phyloP scores from a whole-genome alignment of 2,329 filamentous ascomycete genomes.

The Teratosphaeria viscida region DNA sequence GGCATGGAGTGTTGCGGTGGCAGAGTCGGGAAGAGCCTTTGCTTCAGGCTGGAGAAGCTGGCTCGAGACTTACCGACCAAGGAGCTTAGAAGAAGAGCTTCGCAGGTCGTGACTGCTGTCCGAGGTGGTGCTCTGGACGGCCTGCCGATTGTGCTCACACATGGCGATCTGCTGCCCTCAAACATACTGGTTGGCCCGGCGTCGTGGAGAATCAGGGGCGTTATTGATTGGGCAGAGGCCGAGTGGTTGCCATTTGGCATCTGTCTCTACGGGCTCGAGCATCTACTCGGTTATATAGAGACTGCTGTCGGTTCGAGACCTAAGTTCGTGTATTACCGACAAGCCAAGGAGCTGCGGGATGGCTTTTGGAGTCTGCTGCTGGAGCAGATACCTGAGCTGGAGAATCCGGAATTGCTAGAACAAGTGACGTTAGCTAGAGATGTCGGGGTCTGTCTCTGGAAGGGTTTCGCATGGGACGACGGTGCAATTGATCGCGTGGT shows the following conservation, averaged over 20 bases:
- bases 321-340: conserved; percentile 34
- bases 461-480: conserved; percentile 44
- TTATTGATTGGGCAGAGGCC: conserved; percentile 57
- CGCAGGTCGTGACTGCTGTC: background rate
- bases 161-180: conserved; percentile 49
- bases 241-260: conserved; percentile 51
- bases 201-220: conserved; percentile 38
- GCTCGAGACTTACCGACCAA: conserved; percentile 3
- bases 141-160: conserved; percentile 48
- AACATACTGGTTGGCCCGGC: conserved; percentile 46
- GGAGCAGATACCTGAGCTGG: conserved; percentile 27
- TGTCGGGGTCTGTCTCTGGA: conserved; percentile 52
- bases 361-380: conserved; percentile 42
- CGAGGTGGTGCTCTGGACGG: conserved; percentile 11
- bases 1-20: conserved; percentile 1
- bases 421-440: conserved; percentile 37
- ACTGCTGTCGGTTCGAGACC: background rate
- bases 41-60: conserved; percentile 1
- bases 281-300: conserved; percentile 43
- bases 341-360: conserved; percentile 33
- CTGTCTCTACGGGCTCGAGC: conserved; percentile 51
- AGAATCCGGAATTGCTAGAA: conserved; percentile 16
- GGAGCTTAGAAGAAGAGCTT: background rate
- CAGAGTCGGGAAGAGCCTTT: conserved; percentile 1
- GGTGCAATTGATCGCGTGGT: conserved; percentile 50